A percentile compares a stretch with the other conserved stretches of the same genome.
Evolutionary conservation across 2,329 filamentous ascomycete genomes (phyloP).

Genomic region (Simplicillium aogashimaense): DNA sequence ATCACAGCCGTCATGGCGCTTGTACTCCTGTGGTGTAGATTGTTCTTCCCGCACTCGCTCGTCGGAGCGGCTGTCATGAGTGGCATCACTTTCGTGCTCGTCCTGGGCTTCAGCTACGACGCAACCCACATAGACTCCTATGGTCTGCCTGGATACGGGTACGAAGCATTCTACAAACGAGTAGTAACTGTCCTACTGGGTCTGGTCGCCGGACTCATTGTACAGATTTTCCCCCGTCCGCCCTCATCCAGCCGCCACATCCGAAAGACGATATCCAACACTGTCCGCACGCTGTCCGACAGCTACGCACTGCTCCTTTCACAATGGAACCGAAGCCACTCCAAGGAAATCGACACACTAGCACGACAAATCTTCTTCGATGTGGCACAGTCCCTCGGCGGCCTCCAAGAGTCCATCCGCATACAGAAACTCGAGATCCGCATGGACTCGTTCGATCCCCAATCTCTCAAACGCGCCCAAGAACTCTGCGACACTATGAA

Average conservation of each 20-base stretch:
- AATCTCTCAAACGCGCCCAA: conserved; percentile 17
- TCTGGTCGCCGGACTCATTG: conserved; percentile 27
- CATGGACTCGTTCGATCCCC: conserved; percentile 19
- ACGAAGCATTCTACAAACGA: conserved; percentile 37
- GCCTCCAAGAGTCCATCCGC: conserved; percentile 13
- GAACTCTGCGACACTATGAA: conserved; percentile 21
- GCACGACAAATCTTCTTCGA: conserved; percentile 19
- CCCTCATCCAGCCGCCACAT: conserved; percentile 34
- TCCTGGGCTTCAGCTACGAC: conserved; percentile 37
- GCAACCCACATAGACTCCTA: conserved; percentile 30
- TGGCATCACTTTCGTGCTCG: conserved; percentile 27
- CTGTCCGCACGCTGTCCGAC: conserved; percentile 30
- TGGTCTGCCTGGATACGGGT: conserved; percentile 34
- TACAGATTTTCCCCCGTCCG: conserved; percentile 34
- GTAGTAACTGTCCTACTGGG: conserved; percentile 32
- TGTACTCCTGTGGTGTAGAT: conserved; percentile 22
- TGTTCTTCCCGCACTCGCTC: conserved; percentile 19
- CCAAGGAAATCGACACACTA: conserved; percentile 18
- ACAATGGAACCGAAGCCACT: conserved; percentile 23
- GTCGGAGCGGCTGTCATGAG: conserved; percentile 20
- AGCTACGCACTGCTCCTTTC: conserved; percentile 38
- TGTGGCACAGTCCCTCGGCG: conserved; percentile 16
- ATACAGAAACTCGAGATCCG: conserved; percentile 19
- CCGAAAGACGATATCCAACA: conserved; percentile 30
- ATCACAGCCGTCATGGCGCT: conserved; percentile 27